These are phyloP conservation scores for Perkinsus marinus DNA, from an alignment of 169 alveolate species.

Conservation along the genomic window DNA sequence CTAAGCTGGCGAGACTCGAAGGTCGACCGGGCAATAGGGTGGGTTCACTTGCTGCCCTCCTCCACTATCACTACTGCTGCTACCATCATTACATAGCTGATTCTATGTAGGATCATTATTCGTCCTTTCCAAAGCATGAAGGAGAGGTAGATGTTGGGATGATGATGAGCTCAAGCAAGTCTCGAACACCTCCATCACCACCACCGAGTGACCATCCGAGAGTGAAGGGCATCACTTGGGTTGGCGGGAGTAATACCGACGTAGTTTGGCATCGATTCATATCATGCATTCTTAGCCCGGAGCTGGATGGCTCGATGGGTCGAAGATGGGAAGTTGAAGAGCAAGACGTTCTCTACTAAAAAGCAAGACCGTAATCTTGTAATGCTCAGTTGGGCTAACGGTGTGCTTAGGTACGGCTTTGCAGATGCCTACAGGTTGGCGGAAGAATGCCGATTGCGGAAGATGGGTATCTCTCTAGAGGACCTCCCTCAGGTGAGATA, in stretches of 20 bases:
- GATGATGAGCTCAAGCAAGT: neutral
- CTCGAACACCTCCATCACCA: neutral
- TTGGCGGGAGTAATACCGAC: neutral
- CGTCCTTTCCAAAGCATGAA: no score
- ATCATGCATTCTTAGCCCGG: neutral
- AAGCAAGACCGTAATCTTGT: neutral
- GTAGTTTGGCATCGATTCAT: neutral
- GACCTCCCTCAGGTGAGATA: neutral
- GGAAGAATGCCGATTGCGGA: neutral
- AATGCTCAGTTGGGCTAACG: neutral
- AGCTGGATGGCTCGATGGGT: neutral
- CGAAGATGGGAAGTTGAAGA: neutral
- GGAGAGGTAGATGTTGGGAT: no score
- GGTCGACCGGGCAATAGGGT: no score
- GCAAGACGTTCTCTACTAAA: neutral
- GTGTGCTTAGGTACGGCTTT: neutral
- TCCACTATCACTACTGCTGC: no score
- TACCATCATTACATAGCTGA: no score
- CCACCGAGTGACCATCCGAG: neutral
- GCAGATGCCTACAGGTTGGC: neutral
- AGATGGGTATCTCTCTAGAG: neutral
- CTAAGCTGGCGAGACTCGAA: no score
- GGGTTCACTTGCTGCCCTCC: no score
- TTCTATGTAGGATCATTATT: no score
- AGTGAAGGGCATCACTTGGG: neutral